Base-by-base conservation (phyloP, 768 basidiomycete species). In the Pleurotus tuoliensis region DNA sequence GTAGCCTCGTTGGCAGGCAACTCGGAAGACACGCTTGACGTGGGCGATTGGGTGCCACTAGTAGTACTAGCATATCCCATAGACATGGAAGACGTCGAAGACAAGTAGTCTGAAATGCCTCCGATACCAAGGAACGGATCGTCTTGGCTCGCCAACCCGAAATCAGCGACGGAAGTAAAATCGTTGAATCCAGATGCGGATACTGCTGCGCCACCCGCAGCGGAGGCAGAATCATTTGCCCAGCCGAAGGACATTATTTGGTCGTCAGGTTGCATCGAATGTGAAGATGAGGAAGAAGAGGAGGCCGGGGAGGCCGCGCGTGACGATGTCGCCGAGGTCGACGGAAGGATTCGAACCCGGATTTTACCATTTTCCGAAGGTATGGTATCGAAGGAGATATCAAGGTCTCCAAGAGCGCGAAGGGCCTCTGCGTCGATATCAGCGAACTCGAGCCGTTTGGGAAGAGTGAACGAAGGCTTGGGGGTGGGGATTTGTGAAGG, bases 371-470 rank as follows among this genome's bases (percentile, higher is more conserved):
- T 81, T 60, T 86, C 80, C 48, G 78, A 75, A 30, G 84, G 74
- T 41, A 75, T 77, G 46, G 86, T 72, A 61, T 91, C 89, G 62
- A 92, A 88, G 41, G 87, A 87, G 66, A 92, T 84, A 61, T 87
- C 82, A 53, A 91, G 72, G 43, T 79, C 82, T 55, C 78, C 79
- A 43, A 87, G 76, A 41, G 73, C 77, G 55, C 69, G 73, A 38
- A 77, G 68, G 40, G 76, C 74, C 43, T 74, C 77, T 43, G 75
- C 64, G 56, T 84, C 82, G 20, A 78, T 69, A 52, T 79, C 78
- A n/a, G 77, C 71, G 61, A 88, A 84, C 63, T 84, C 84, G 34
- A 83, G 80, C 12, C 51, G 51, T 63, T 80, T 82, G 51, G 74
- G 77, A 30, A 66, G 59, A 51, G 52, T 54, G 51, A 68, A 67